Conservation (phyloP, 2,329 filamentous ascomycete species). For the Diaporthe batatas region DNA sequence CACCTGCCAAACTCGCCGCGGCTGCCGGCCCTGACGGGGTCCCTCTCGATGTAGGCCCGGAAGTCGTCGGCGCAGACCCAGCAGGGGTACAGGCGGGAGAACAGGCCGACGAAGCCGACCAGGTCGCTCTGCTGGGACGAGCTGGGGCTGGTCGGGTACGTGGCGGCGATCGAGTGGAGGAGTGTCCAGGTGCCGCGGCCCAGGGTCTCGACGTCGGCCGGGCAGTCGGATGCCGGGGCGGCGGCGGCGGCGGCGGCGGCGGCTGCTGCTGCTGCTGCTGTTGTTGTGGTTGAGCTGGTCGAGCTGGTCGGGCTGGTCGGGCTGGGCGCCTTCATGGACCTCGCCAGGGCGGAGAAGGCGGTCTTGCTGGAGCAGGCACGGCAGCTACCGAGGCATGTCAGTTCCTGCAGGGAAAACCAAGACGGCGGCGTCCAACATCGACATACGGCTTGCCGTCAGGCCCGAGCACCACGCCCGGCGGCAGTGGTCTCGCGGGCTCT, state of each 20-base stretch:
- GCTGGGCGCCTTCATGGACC: conserved; percentile 55
- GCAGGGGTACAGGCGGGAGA: conserved; percentile 92
- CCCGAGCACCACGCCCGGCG: conserved; percentile 80
- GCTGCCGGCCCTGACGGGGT: conserved; percentile 72
- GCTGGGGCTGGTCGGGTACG: conserved; percentile 81
- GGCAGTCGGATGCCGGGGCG: conserved; percentile 74
- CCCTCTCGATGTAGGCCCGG: conserved; percentile 80
- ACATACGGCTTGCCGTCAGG: conserved; percentile 88
- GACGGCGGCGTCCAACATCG: not conserved
- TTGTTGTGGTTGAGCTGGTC: too few relatives aligned
- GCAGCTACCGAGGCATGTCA: conserved; percentile 68
- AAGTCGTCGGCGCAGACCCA: conserved; percentile 97
- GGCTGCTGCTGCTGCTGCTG: too few relatives aligned
- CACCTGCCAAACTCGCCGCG: conserved; percentile 81
- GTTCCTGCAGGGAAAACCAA: not conserved
- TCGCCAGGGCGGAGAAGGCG: conserved; percentile 71
- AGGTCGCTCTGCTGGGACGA: conserved; percentile 80
- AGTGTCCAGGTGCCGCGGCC: conserved; percentile 94
- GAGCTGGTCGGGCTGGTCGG: too few relatives aligned
- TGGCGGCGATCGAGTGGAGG: conserved; percentile 89
- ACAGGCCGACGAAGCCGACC: conserved; percentile 80
- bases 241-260: conserved; percentile 49
- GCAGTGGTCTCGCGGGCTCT: conserved; percentile 66
- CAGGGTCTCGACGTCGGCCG: conserved; percentile 88
- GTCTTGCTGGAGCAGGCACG: conserved; percentile 77